phyloP scores from a whole-genome alignment of 108 stramenopile genomes.

The Aureococcus anophagefferens region DNA sequence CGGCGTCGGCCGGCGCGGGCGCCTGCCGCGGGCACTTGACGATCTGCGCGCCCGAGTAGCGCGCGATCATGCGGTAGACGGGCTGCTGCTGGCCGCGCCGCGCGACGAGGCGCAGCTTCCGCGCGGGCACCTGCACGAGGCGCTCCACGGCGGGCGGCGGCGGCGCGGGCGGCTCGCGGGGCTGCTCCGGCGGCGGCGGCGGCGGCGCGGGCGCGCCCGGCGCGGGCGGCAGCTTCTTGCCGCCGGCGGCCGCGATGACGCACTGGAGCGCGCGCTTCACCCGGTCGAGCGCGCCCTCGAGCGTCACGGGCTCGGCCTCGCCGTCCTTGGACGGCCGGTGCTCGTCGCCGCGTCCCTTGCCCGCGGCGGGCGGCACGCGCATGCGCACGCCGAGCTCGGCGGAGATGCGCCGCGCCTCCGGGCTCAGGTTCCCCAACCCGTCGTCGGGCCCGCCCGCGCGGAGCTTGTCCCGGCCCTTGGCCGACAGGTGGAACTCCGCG shows the following conservation, averaged over 20 bases:
- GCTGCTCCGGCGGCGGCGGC: too few relatives aligned
- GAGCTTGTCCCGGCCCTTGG: background rate
- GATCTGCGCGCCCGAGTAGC: background rate
- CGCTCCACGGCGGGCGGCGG: background rate
- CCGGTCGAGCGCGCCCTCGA: background rate
- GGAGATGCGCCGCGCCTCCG: background rate
- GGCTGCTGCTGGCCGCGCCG: background rate
- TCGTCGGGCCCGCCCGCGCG: background rate
- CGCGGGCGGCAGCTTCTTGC: too few relatives aligned
- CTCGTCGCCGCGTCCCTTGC: too few relatives aligned
- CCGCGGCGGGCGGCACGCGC: background rate
- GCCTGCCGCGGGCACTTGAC: background rate
- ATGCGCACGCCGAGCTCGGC: background rate
- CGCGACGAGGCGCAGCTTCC: background rate
- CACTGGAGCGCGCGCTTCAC: background rate
- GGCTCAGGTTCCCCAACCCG: background rate
- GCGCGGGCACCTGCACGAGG: background rate
- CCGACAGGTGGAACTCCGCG: background rate
- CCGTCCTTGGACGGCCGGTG: background rate
- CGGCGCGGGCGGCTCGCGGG: too few relatives aligned
- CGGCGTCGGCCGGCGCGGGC: background rate
- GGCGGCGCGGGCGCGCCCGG: too few relatives aligned
- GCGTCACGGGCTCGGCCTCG: background rate
- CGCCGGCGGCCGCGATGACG: too few relatives aligned
- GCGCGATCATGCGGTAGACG: background rate